Evolutionary conservation across 2,329 filamentous ascomycete genomes (phyloP), one percentile per base, ranked within the genome.

Genomic region (Metarhizium rileyi): DNA sequence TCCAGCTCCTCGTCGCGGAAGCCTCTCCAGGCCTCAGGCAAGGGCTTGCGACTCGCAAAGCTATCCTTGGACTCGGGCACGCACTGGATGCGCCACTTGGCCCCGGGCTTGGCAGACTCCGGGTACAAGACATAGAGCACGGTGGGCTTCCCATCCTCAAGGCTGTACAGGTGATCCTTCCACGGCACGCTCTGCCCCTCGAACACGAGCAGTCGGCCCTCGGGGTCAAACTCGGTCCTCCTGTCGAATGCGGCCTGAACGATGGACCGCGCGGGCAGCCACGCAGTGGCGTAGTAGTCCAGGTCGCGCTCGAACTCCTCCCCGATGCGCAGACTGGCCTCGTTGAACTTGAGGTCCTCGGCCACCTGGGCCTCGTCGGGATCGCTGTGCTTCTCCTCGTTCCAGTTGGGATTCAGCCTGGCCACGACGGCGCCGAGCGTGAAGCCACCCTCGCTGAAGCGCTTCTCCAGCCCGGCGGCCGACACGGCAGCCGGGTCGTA

Each of bases 121-220:
- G 90, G 86, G 69, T 97, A 97, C 25, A 97, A 74, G 14, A 95
- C 90, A 63, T 96, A 97, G 46, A 90, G 75, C 4, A 91, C 83
- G 58, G 63, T 62, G 7, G 65, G 57, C 81, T 53, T 78, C 38
- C 80, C 71, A 20, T 67, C 76, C 70, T 98, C 93, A 26, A 97
- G 78, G 18, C 78, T 82, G 71, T 95, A 97, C 18, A 98, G 77
- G 67, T 98, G 93, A 62, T 97, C 91, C 66, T 95, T 93, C 93
- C 93, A 97, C 2, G 91, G 91, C 53, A 91, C 86, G 51, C 86
- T 83, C 63, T 87, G 83, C 33, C 74, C 74, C 55, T 86, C 79
- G 50, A 98, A 77, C 25, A 96, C 84, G 60, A 97, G 75, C 52
- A 97, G 80, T 54, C 88, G 83, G 50, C 90, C 90, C 56, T 83